Percentiles rank a stretch among this genome's conserved stretches.
phyloP scores from a whole-genome alignment of 345 rosid genomes.

The Camelina laxa region DNA sequence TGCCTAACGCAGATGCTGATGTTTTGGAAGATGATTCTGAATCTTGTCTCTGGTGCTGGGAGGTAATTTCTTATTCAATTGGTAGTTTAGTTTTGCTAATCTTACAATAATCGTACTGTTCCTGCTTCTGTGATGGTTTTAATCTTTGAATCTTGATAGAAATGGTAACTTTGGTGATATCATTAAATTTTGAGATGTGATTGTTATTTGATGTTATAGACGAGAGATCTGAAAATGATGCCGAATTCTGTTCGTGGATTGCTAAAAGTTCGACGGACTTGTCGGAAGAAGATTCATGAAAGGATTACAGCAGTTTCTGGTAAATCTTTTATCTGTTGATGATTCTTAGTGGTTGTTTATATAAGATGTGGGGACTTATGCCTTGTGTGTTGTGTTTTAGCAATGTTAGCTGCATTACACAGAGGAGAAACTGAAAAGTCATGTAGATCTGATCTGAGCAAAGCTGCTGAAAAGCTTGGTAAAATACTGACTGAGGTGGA shows the following conservation, averaged over 20 bases:
- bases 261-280: conserved; percentile 67
- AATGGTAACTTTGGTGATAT: neutral
- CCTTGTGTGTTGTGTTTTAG: conserved; percentile 49
- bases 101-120: too few species aligned
- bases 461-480: conserved; percentile 64
- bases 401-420: conserved; percentile 57
- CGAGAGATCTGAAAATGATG: conserved; percentile 73
- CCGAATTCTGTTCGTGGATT: conserved; percentile 62
- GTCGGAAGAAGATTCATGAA: conserved; percentile 83
- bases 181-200: conserved; percentile 10
- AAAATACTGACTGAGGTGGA: conserved; percentile 66
- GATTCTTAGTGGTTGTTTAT: neutral
- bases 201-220: conserved; percentile 46
- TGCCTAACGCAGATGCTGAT: conserved; percentile 73
- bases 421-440: conserved; percentile 50
- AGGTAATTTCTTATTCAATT: conserved; percentile 52
- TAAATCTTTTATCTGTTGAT: conserved; percentile 25
- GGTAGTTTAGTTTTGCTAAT: too few species aligned
- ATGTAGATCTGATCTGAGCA: conserved; percentile 45
- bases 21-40: conserved; percentile 74
- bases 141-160: neutral
- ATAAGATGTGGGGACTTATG: conserved; percentile 26
- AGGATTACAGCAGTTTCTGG: conserved; percentile 81
- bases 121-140: neutral
- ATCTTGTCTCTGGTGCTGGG: conserved; percentile 94